These are phyloP conservation scores for Acanthamoeba divionensis DNA, from an alignment of 208 protist genomes.

Conservation along the genomic window DNA sequence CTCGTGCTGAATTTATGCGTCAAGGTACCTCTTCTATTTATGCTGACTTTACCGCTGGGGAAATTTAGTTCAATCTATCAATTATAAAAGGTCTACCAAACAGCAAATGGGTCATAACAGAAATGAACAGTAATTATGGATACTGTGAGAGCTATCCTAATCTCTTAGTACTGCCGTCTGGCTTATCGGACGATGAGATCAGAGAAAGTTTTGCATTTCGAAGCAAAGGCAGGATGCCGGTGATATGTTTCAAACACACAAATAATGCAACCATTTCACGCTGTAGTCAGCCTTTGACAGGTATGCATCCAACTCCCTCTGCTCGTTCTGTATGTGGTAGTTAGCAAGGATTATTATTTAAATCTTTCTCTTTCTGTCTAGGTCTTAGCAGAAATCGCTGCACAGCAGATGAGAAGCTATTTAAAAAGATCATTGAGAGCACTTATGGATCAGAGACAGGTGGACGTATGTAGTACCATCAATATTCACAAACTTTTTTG, in stretches of 20 bases:
- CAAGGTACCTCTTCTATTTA: no score
- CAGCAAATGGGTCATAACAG: conserved; percentile 14
- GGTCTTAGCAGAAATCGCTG: conserved; percentile 43
- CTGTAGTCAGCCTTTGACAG: not conserved
- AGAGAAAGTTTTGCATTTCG: conserved; percentile 41
- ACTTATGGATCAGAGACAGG: not conserved
- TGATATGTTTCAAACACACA: conserved; percentile 8
- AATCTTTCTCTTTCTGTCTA: conserved; percentile 43
- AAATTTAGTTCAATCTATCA: no score
- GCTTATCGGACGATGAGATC: not conserved
- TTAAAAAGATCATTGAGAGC: conserved; percentile 48
- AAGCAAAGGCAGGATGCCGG: conserved; percentile 57
- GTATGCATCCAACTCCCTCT: not conserved
- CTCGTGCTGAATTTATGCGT: no score
- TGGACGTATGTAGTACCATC: not conserved
- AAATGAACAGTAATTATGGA: not conserved
- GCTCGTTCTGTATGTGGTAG: not conserved
- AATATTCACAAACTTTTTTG: no score
- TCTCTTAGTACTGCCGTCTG: not conserved
- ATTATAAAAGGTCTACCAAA: not conserved
- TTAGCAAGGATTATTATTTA: not conserved
- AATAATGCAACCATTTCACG: not conserved
- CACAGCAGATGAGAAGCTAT: conserved; percentile 55
- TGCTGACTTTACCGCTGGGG: no score
- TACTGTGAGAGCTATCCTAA: not conserved